A percentile compares a stretch with the other conserved stretches of the same genome.
phyloP scores from a whole-genome alignment of 805 yeast genomes.

The Torulaspora quercuum region DNA sequence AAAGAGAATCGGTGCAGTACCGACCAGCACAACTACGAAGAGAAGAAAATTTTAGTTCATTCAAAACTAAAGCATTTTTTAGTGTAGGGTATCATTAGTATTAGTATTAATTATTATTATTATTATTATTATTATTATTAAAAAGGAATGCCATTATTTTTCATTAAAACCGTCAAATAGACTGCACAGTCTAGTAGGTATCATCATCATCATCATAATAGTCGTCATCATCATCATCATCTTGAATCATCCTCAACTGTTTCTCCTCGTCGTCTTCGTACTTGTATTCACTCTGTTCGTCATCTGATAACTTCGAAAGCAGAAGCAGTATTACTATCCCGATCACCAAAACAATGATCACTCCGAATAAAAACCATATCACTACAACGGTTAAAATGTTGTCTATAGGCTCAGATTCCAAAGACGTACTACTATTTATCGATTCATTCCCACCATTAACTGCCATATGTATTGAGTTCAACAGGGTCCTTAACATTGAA shows the following conservation, averaged over 20 bases:
- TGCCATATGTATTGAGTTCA: background rate
- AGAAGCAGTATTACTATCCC: constrained; percentile 11
- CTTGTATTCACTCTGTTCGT: constrained; percentile 2
- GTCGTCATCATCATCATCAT: constrained; percentile 1
- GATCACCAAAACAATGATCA: constrained; percentile 10
- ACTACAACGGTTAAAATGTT: constrained; percentile 13
- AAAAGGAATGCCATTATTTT: no score
- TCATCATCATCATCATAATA: background rate
- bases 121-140: no score
- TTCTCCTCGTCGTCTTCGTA: constrained; percentile 13
- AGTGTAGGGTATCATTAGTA: constrained; percentile 2
- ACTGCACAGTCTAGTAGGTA: no score
- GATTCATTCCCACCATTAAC: no score
- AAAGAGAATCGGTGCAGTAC: background rate
- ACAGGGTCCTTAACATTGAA: constrained; percentile 6
- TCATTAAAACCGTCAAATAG: no score
- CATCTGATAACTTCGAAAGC: constrained; percentile 7
- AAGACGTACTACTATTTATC: no score
- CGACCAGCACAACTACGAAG: background rate
- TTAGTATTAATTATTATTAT: background rate
- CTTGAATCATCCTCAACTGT: constrained; percentile 2
- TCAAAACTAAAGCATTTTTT: no score
- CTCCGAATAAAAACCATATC: constrained; percentile 13
- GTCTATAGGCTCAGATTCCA: constrained; percentile 13
- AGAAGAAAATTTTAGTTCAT: background rate